Evolutionary conservation across 805 yeast species (phyloP).

Genomic region (Jamesozyma hellenica): DNA sequence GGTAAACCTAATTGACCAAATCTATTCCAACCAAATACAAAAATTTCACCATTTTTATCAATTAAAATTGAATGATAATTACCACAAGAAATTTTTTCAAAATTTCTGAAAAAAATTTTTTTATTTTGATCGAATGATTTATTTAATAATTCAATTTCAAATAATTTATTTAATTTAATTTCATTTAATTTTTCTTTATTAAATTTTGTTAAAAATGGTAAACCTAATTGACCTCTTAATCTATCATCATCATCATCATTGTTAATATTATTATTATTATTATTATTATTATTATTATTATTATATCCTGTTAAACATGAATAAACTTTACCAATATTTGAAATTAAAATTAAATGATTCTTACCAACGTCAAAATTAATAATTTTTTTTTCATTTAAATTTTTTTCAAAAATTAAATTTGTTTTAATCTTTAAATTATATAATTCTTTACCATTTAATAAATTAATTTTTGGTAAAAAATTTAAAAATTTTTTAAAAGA

Average conservation of each 20-base stretch:
- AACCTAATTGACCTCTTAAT: slow-evolving; percentile 76
- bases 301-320: slow-evolving; percentile 48
- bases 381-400: slow-evolving; percentile 42
- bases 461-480: background rate
- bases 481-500: background rate
- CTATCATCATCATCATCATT: too few species aligned
- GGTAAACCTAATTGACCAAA: slow-evolving; percentile 78
- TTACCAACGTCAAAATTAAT: slow-evolving; percentile 48
- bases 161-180: slow-evolving; percentile 34
- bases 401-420: slow-evolving; percentile 15
- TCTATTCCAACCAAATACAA: slow-evolving; percentile 78
- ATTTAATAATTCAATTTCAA: slow-evolving; percentile 35
- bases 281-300: slow-evolving; percentile 1
- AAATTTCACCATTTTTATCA: slow-evolving; percentile 59
- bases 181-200: too few species aligned
- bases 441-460: background rate
- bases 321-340: slow-evolving; percentile 51
- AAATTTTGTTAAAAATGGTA: slow-evolving; percentile 62
- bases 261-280: slow-evolving; percentile 4
- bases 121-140: slow-evolving; percentile 8
- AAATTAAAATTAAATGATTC: slow-evolving; percentile 56
- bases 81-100: slow-evolving; percentile 63
- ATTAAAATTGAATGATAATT: slow-evolving; percentile 58
- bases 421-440: slow-evolving; percentile 19
- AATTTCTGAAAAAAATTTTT: slow-evolving; percentile 26